Conservation (phyloP, 371 early-diverging fungal genomes). For the Fennellomyces sp. region DNA sequence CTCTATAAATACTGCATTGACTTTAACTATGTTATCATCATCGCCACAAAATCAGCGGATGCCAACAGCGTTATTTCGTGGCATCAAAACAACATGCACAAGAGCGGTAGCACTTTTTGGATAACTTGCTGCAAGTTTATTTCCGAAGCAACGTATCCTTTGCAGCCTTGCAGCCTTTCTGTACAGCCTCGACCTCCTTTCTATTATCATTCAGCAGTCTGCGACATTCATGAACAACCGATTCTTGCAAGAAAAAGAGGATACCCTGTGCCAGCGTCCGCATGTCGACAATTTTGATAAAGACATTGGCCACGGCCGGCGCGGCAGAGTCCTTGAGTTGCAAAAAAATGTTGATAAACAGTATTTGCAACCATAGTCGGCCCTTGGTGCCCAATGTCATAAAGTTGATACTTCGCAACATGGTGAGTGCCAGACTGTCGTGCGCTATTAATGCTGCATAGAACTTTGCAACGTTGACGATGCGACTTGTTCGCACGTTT, state of each 20-base stretch:
- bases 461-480: conserved; percentile 77
- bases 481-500: conserved; percentile 61
- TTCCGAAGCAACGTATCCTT: conserved; percentile 54
- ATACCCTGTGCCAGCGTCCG: conserved; percentile 75
- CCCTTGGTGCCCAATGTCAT: conserved; percentile 65
- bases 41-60: too few species aligned
- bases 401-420: conserved; percentile 78
- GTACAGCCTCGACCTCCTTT: conserved; percentile 55
- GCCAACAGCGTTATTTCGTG: too few species aligned
- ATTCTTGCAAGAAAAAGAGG: conserved; percentile 72
- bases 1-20: too few species aligned
- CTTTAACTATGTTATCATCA: too few species aligned
- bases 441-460: conserved; percentile 69
- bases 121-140: conserved; percentile 10
- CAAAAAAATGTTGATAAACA: conserved; percentile 57
- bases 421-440: conserved; percentile 62
- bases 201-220: conserved; percentile 35
- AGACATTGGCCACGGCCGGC: conserved; percentile 58
- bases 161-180: conserved; percentile 66
- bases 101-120: too few species aligned
- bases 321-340: conserved; percentile 46
- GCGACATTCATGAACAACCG: conserved; percentile 40
- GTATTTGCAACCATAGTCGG: conserved; percentile 68
- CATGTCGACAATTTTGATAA: conserved; percentile 58
- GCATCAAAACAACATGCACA: conserved; percentile 1